A percentile compares a stretch with the other conserved stretches of the same genome.
phyloP scores from a whole-genome alignment of 306 rosid species.

The Cucumis melo region DNA sequence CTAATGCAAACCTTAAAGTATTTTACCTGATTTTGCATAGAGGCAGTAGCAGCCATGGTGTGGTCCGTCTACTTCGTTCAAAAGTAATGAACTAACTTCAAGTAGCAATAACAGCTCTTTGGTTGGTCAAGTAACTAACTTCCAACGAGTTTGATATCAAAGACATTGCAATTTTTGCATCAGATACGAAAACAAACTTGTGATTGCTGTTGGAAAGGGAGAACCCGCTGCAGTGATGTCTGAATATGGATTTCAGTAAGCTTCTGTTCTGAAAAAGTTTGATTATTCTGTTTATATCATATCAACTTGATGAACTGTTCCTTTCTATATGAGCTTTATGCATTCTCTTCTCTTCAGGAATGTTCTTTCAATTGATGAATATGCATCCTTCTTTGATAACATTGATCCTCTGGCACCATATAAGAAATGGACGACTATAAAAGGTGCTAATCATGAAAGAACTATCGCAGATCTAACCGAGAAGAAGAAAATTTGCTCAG shows the following conservation, averaged over 20 bases:
- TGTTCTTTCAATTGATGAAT: constrained; percentile 73
- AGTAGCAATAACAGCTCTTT: background rate
- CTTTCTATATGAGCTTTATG: background rate
- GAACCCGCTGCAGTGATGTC: constrained; percentile 85
- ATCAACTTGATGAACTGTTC: background rate
- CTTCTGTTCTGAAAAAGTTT: constrained; percentile 8
- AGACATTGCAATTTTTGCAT: background rate
- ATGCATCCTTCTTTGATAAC: constrained; percentile 61
- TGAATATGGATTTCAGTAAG: constrained; percentile 79
- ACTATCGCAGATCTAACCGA: constrained; percentile 13
- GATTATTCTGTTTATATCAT: background rate
- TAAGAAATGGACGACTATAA: constrained; percentile 58
- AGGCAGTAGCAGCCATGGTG: background rate
- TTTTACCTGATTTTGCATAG: background rate
- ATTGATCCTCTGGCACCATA: constrained; percentile 75
- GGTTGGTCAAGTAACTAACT: background rate
- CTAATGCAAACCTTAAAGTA: background rate
- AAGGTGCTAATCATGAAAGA: constrained; percentile 14
- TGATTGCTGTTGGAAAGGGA: constrained; percentile 90
- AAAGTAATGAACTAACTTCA: background rate
- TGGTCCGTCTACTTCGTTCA: background rate
- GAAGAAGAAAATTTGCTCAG: constrained; percentile 29
- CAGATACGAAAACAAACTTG: constrained; percentile 63
- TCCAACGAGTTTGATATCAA: constrained; percentile 1
- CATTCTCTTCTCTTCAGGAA: constrained; percentile 31